A percentile compares a stretch with the other conserved stretches of the same genome.
Evolutionary conservation across 192 early-diverging fungal genomes (phyloP).

Genomic region (Coemansia javaensis): DNA sequence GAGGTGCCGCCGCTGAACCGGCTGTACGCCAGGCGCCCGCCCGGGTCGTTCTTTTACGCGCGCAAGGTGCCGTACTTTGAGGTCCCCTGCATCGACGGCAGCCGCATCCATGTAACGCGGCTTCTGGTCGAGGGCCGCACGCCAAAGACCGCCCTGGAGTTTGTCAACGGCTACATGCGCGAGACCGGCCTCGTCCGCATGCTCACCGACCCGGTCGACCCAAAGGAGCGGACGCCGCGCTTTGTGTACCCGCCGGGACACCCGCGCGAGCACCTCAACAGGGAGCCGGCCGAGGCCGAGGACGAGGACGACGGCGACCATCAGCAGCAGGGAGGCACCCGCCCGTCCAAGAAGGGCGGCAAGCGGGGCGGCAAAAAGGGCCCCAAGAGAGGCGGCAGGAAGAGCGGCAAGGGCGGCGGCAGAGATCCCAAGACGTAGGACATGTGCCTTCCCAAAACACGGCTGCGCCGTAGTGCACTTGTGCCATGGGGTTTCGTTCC

Average conservation of each 20-base stretch:
- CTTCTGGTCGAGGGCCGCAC: constrained; percentile 4
- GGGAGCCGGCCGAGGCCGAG: neutral
- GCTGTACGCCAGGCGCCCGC: constrained; percentile 3
- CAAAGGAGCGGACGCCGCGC: constrained; percentile 13
- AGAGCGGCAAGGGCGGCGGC: too few relatives aligned
- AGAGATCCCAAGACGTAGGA: too few relatives aligned
- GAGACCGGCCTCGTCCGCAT: constrained; percentile 9
- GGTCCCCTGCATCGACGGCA: constrained; percentile 23
- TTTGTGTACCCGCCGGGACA: constrained; percentile 31
- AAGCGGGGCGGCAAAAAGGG: too few relatives aligned
- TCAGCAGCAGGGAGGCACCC: too few relatives aligned
- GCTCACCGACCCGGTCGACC: constrained; percentile 11
- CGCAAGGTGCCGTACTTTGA: constrained; percentile 22
- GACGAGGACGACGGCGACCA: neutral
- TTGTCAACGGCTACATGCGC: constrained; percentile 13
- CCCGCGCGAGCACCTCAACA: neutral
- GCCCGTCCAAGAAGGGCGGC: neutral
- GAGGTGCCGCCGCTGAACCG: constrained; percentile 2
- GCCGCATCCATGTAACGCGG: constrained; percentile 1
- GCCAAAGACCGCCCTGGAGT: constrained; percentile 11
- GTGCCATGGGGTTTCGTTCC: too few relatives aligned
- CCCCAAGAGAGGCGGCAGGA: too few relatives aligned
- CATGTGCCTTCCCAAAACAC: too few relatives aligned
- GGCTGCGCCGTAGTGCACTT: too few relatives aligned
- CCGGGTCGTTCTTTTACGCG: constrained; percentile 20